Evolutionary conservation across 345 rosid genomes (phyloP).

Genomic region (Hevea brasiliensis): DNA sequence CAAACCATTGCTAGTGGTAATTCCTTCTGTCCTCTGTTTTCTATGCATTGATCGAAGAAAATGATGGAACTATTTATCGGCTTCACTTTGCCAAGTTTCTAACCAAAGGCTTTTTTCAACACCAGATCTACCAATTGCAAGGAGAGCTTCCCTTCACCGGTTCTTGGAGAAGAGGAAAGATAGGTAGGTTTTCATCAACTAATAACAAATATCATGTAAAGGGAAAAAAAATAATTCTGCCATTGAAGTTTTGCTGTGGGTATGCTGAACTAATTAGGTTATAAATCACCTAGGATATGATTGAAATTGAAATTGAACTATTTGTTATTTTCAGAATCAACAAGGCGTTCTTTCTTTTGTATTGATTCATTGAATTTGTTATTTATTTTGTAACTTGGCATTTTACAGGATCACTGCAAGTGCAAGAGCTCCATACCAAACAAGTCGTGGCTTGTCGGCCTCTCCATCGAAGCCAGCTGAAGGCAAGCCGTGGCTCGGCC

Average conservation of each 20-base stretch:
- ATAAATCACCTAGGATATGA: neutral
- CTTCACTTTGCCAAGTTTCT: neutral
- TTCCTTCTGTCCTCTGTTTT: neutral
- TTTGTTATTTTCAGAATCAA: neutral
- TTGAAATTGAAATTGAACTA: neutral
- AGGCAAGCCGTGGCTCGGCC: conserved; percentile 69
- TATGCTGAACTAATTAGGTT: conserved; percentile 1
- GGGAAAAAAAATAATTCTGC: neutral
- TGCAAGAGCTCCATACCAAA: conserved; percentile 64
- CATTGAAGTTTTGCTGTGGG: neutral
- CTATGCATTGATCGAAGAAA: too few relatives aligned
- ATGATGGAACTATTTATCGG: neutral
- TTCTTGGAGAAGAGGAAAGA: conserved; percentile 93
- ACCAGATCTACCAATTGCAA: conserved; percentile 86
- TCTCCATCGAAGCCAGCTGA: conserved; percentile 42
- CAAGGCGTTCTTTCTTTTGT: neutral
- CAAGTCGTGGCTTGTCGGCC: conserved; percentile 25
- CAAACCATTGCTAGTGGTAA: conserved; percentile 58
- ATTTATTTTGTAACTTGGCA: conserved; percentile 6
- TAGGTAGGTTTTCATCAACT: conserved; percentile 49
- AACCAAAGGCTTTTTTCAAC: conserved; percentile 1
- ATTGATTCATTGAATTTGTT: conserved; percentile 3
- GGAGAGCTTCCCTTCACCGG: conserved; percentile 91
- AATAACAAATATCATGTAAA: neutral
- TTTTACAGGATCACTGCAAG: conserved; percentile 53